Conservation (phyloP, 2,329 filamentous ascomycete species). For the Cordyceps pruinosa region DNA sequence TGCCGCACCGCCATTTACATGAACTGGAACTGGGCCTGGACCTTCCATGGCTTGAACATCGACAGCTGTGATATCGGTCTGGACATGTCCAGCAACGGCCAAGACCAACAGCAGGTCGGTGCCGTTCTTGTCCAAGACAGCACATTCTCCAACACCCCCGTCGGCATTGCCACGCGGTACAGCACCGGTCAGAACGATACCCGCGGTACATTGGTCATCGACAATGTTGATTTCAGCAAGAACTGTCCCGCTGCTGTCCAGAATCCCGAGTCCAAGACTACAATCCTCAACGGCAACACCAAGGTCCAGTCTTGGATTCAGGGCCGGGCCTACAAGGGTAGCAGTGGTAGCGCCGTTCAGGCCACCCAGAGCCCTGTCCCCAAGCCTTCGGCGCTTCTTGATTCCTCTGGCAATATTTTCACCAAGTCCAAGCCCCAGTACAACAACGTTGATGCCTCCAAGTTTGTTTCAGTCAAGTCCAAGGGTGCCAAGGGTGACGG, state of each 20-base stretch:
- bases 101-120: conserved; percentile 67
- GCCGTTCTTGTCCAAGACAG: conserved; percentile 80
- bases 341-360: conserved; percentile 50
- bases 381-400: conserved; percentile 63
- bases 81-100: conserved; percentile 64
- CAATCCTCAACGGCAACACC: conserved; percentile 62
- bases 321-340: conserved; percentile 62
- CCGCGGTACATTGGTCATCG: conserved; percentile 75
- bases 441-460: conserved; percentile 54
- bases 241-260: conserved; percentile 62
- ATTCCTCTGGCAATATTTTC: conserved; percentile 61
- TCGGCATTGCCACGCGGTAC: conserved; percentile 68
- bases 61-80: conserved; percentile 69
- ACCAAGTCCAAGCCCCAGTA: conserved; percentile 89
- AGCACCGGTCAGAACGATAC: conserved; percentile 53
- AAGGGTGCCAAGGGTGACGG: conserved; percentile 85
- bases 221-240: conserved; percentile 78
- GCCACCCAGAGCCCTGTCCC: conserved; percentile 42
- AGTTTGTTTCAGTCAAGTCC: conserved; percentile 77
- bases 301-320: conserved; percentile 70
- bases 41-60: conserved; percentile 68
- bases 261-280: conserved; percentile 46
- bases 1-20: conserved; percentile 79
- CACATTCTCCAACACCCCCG: conserved; percentile 64
- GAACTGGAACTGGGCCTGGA: conserved; percentile 91